Conservation (phyloP, 768 basidiomycete species). For the Sistotremastrum suecicum region DNA sequence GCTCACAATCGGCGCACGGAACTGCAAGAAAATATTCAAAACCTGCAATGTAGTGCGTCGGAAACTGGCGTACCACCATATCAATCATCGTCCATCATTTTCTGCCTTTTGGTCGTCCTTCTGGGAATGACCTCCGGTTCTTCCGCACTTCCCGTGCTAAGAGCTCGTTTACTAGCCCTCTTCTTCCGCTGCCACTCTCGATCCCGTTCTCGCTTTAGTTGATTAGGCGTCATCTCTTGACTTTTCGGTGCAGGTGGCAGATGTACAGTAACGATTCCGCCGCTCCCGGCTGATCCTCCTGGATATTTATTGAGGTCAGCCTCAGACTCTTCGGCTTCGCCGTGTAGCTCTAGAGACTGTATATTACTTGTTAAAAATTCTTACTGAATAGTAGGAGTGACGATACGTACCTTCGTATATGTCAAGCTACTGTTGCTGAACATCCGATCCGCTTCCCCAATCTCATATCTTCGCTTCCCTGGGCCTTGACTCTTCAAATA, state of each 20-base stretch:
- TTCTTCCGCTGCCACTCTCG: conserved; percentile 72
- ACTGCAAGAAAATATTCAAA: too few relatives aligned
- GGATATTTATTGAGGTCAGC: conserved; percentile 50
- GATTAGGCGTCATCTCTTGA: conserved; percentile 55
- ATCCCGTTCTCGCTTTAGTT: conserved; percentile 67
- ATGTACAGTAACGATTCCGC: conserved; percentile 61
- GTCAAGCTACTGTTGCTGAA: conserved; percentile 76
- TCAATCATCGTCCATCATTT: conserved; percentile 54
- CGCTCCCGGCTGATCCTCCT: conserved; percentile 28
- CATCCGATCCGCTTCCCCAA: conserved; percentile 62
- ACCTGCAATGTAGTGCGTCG: too few relatives aligned
- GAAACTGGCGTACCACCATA: background rate
- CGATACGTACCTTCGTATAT: conserved; percentile 44
- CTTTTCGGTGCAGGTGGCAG: conserved; percentile 58
- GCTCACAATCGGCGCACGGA: too few relatives aligned
- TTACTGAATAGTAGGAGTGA: background rate
- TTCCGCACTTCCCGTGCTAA: conserved; percentile 60
- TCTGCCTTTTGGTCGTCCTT: conserved; percentile 54
- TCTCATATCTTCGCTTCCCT: conserved; percentile 57
- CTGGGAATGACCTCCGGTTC: conserved; percentile 42
- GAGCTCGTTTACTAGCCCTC: conserved; percentile 41
- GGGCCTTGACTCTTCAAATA: conserved; percentile 68
- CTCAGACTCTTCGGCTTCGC: conserved; percentile 49
- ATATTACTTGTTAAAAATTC: background rate
- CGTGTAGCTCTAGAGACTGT: conserved; percentile 63